Evolutionary conservation across 441 rosid species (phyloP).

Genomic region (Bruguiera hainesii): DNA sequence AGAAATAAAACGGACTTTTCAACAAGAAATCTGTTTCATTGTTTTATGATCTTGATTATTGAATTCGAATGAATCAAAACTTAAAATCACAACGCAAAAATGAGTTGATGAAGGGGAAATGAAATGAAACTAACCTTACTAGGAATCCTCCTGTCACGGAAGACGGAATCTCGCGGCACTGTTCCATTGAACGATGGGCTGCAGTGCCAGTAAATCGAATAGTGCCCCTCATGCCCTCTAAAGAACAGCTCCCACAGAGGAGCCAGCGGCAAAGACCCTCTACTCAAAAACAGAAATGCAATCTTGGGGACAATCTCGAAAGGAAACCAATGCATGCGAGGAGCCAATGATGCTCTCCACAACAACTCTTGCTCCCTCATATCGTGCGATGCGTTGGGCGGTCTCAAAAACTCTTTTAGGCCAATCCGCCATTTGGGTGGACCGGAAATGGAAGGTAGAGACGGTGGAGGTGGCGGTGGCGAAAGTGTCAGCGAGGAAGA

Average conservation of each 20-base stretch:
- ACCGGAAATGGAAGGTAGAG: not conserved
- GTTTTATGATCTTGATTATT: not conserved
- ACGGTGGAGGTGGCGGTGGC: not conserved
- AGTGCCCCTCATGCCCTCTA: conserved; percentile 55
- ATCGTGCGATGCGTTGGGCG: conserved; percentile 37
- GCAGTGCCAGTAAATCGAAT: conserved; percentile 58
- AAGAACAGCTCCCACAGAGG: conserved; percentile 83
- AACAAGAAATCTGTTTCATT: no score
- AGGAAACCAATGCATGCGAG: conserved; percentile 38
- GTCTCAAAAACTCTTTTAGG: conserved; percentile 33
- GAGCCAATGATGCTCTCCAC: conserved; percentile 76
- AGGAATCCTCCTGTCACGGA: conserved; percentile 57
- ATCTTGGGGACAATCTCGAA: conserved; percentile 50
- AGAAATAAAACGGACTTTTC: no score
- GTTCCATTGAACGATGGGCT: conserved; percentile 55
- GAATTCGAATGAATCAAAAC: not conserved
- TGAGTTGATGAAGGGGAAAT: not conserved
- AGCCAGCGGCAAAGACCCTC: conserved; percentile 52
- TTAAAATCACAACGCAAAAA: not conserved
- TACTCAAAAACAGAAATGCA: conserved; percentile 73
- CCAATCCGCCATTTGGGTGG: conserved; percentile 17
- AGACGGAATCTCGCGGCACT: conserved; percentile 45
- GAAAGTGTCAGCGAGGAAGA: conserved; percentile 3
- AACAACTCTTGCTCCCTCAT: conserved; percentile 67
- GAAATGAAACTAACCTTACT: conserved; percentile 58